Conservation (phyloP, 441 rosid genomes). For the Gossypium trilobum region DNA sequence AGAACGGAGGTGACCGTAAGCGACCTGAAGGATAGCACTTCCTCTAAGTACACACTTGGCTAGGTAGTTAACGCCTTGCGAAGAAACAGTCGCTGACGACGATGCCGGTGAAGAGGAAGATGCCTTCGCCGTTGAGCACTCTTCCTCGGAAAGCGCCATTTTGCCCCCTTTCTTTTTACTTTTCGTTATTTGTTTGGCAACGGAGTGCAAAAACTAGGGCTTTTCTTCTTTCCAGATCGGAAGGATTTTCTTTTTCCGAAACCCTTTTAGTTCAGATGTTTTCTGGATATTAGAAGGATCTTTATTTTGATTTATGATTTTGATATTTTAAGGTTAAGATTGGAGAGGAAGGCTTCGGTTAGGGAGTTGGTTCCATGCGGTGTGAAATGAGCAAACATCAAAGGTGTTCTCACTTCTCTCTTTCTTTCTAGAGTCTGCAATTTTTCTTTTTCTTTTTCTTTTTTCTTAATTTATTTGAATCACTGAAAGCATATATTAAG, state of each 20-base stretch:
- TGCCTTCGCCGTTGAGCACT: slow-evolving; percentile 65
- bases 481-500: no score
- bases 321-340: neutral
- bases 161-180: neutral
- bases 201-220: slow-evolving; percentile 24
- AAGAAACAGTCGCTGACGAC: slow-evolving; percentile 30
- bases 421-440: neutral
- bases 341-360: neutral
- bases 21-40: slow-evolving; percentile 77
- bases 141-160: slow-evolving; percentile 96
- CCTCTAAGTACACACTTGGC: slow-evolving; percentile 85
- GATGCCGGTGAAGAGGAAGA: slow-evolving; percentile 53
- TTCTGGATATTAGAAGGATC: neutral
- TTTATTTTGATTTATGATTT: neutral
- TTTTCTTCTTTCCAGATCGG: slow-evolving; percentile 9
- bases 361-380: neutral
- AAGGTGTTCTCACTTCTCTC: neutral
- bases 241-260: neutral
- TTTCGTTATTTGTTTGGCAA: neutral
- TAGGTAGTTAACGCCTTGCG: slow-evolving; percentile 49
- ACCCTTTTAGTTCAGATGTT: neutral
- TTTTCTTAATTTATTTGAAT: no score
- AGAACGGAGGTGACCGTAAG: slow-evolving; percentile 67
- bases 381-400: neutral
- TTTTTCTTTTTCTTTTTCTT: no score